Conservation (phyloP, 805 yeast genomes). For the Hanseniaspora pseudoguilliermondii region DNA sequence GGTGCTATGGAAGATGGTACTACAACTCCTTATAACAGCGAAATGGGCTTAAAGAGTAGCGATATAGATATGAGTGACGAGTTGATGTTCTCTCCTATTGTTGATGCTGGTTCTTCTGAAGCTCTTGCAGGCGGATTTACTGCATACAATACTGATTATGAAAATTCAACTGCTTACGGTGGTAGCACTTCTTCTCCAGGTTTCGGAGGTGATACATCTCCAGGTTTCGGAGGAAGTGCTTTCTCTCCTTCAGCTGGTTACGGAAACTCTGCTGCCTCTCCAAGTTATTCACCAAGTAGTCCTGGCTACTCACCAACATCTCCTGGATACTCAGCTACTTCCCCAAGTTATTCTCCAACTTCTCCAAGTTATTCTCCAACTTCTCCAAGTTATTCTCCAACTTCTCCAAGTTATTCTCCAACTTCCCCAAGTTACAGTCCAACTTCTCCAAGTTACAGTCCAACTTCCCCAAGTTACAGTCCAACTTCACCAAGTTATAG, state of each 20-base stretch:
- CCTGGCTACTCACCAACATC: slow-evolving; percentile 71
- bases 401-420: slow-evolving; percentile 45
- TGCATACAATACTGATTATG: slow-evolving; percentile 64
- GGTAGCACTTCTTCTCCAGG: slow-evolving; percentile 49
- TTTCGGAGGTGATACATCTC: slow-evolving; percentile 44
- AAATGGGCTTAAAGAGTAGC: slow-evolving; percentile 48
- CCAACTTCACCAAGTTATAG: slow-evolving; percentile 66
- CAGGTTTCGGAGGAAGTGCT: slow-evolving; percentile 63
- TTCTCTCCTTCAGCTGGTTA: slow-evolving; percentile 70
- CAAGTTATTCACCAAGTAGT: slow-evolving; percentile 52
- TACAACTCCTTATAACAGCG: slow-evolving; percentile 77
- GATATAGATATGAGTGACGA: slow-evolving; percentile 54
- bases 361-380: slow-evolving; percentile 74
- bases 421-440: slow-evolving; percentile 46
- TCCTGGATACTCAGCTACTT: slow-evolving; percentile 64
- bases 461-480: slow-evolving; percentile 55
- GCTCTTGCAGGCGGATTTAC: slow-evolving; percentile 73
- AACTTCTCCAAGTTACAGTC: slow-evolving; percentile 43
- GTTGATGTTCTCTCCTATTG: slow-evolving; percentile 84
- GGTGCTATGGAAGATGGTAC: slow-evolving; percentile 51
- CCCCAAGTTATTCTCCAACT: slow-evolving; percentile 59
- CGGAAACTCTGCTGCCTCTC: slow-evolving; percentile 50
- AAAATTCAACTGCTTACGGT: slow-evolving; percentile 44
- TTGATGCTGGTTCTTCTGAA: slow-evolving; percentile 69
- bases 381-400: slow-evolving; percentile 54